phyloP scores from a whole-genome alignment of 2,329 filamentous ascomycete species.

The Apiospora phragmitis region DNA sequence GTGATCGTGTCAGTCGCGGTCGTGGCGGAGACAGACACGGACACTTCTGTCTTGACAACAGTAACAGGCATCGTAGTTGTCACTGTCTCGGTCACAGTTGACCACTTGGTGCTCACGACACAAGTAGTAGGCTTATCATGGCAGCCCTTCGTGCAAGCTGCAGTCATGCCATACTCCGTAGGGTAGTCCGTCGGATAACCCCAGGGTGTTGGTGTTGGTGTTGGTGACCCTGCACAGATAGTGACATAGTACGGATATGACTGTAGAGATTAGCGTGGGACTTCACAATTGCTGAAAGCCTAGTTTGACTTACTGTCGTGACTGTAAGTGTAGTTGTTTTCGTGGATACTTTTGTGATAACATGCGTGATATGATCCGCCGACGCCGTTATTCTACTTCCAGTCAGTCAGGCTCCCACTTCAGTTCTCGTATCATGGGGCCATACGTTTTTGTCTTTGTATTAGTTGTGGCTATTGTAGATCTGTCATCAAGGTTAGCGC shows the following conservation, averaged over 20 bases:
- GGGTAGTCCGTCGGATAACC: slow-evolving; percentile 1
- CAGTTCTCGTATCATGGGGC: neutral
- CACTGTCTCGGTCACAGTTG: slow-evolving; percentile 10
- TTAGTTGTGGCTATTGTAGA: neutral
- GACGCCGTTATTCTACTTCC: neutral
- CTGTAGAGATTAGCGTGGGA: neutral
- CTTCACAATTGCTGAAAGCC: too few species aligned
- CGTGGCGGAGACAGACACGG: neutral
- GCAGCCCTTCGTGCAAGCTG: slow-evolving; percentile 10
- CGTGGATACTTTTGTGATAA: neutral
- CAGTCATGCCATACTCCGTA: neutral
- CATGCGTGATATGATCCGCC: neutral
- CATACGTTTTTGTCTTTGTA: neutral
- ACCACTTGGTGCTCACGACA: slow-evolving; percentile 7
- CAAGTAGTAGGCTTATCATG: neutral
- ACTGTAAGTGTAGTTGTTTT: neutral
- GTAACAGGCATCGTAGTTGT: slow-evolving; percentile 9
- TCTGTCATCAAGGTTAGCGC: neutral
- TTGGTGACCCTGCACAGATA: neutral
- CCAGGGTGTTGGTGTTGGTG: neutral
- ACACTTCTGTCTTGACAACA: neutral
- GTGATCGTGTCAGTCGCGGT: neutral
- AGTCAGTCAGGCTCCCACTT: neutral
- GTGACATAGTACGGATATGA: slow-evolving; percentile 13
- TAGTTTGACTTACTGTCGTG: neutral